Conservation (phyloP, 2,329 filamentous ascomycete species). For the Saccharata proteae region DNA sequence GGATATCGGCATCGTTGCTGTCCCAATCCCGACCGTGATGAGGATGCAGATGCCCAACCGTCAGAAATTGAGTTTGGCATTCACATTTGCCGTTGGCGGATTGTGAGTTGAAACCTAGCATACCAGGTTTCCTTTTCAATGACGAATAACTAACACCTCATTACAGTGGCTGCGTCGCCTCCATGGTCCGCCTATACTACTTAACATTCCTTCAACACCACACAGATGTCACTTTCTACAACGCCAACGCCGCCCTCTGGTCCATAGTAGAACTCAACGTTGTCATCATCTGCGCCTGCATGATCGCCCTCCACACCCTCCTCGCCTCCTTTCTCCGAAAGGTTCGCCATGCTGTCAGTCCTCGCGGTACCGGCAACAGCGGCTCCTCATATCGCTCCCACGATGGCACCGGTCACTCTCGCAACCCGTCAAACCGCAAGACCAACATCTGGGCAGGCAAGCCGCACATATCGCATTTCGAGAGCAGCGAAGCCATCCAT, state of each 20-base stretch:
- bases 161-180: constrained; percentile 14
- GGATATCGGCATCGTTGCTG: constrained; percentile 5
- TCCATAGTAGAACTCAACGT: constrained; percentile 20
- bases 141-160: neutral
- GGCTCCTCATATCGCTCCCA: no score
- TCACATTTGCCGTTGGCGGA: constrained; percentile 20
- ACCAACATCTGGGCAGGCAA: no score
- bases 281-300: constrained; percentile 19
- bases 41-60: constrained; percentile 13
- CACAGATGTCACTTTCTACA: constrained; percentile 17
- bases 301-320: constrained; percentile 19
- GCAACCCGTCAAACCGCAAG: no score
- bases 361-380: neutral
- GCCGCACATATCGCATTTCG: no score
- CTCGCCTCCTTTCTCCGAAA: constrained; percentile 9
- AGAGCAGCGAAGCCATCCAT: no score
- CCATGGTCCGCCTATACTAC: constrained; percentile 13
- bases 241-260: constrained; percentile 18
- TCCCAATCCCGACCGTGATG: constrained; percentile 10
- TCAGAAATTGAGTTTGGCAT: constrained; percentile 17
- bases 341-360: neutral
- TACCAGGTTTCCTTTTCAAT: no score
- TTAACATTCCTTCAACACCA: constrained; percentile 15
- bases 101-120: no score
- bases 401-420: no score